Evolutionary conservation across 169 alveolate genomes (phyloP).

Genomic region (Babesia ovis): DNA sequence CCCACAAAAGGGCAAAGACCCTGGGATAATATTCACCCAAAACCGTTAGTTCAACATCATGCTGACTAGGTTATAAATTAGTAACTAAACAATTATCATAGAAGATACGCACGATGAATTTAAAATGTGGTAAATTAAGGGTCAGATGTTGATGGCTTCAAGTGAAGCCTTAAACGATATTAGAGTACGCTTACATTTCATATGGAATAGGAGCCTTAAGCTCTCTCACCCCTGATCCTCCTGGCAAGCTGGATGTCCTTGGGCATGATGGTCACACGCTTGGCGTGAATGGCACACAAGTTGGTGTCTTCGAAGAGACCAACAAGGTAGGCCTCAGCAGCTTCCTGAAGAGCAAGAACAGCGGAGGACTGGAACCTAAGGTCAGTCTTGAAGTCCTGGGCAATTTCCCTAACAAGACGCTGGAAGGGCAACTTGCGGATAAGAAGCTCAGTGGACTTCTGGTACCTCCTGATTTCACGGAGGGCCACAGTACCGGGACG

Average conservation of each 20-base stretch:
- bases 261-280: conserved; percentile 99
- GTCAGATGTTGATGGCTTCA: conserved; percentile 72
- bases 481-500: conserved; percentile 99
- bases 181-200: conserved; percentile 46
- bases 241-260: conserved; percentile 98
- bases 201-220: conserved; percentile 67
- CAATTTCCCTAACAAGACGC: conserved; percentile 96
- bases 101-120: too few species aligned
- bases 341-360: conserved; percentile 98
- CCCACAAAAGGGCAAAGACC: too few species aligned
- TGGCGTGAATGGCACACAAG: conserved; percentile 99
- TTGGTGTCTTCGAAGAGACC: conserved; percentile 99
- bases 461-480: conserved; percentile 97
- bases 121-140: too few species aligned
- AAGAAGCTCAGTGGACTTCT: conserved; percentile 95
- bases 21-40: too few species aligned
- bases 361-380: conserved; percentile 98
- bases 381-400: conserved; percentile 96
- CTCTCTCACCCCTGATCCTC: conserved; percentile 98
- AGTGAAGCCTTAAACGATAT: conserved; percentile 80
- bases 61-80: too few species aligned
- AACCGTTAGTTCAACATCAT: too few species aligned
- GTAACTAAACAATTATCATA: too few species aligned
- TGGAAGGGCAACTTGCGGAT: conserved; percentile 98
- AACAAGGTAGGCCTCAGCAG: conserved; percentile 98